Base-by-base conservation (phyloP, 2,329 filamentous ascomycete genomes). In the Scedosporium apiospermum region DNA sequence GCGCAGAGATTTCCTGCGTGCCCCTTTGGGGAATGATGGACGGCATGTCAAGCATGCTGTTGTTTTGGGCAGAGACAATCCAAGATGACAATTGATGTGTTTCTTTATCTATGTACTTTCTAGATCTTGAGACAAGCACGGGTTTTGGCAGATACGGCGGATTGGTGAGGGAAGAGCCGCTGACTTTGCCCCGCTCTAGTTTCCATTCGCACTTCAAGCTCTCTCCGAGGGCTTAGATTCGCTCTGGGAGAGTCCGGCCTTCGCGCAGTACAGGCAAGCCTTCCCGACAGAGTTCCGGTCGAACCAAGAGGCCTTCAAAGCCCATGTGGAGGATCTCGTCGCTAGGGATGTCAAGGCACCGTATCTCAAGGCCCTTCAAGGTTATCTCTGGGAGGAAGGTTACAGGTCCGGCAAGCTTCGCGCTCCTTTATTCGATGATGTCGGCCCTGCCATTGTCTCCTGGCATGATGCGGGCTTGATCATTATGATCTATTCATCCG, bases 401-500 rank as follows among this genome's bases (percentile, higher is more conserved):
- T 95, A 93, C 75, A 78, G 80, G 64, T 83, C 81, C 60, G 89
- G 89, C 61, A 80, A 85, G 65, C 82, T 93, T 66, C 82, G 83
- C 65, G 89, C 89, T 27, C 88, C 88, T 9, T 78, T 95, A 64
- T 95, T 91, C 71, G 76, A 82, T 4, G 90, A 95, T 69, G 90
- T 93, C 18, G 77, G 83, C n/a, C 80, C 84, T 7, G 81, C 82
- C 65, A 77, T 92, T 65, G 74, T 77, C 61, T 68, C 76, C 53
- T 92, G 89, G 84, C 78, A 81, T 62, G 71, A 74, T 16, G 73
- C 77, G 34, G 82, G 81, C 27, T 77, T 84, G 65, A 78, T 78
- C 64, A 80, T 93, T 66, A 84, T 89, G 68, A 93, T 95, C 70
- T 95, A 93, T 76, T 92, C 88, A 3, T 92, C 88, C 12, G 90